Conservation (phyloP, 257 asterid species). For the Ligustrum vulgare region DNA sequence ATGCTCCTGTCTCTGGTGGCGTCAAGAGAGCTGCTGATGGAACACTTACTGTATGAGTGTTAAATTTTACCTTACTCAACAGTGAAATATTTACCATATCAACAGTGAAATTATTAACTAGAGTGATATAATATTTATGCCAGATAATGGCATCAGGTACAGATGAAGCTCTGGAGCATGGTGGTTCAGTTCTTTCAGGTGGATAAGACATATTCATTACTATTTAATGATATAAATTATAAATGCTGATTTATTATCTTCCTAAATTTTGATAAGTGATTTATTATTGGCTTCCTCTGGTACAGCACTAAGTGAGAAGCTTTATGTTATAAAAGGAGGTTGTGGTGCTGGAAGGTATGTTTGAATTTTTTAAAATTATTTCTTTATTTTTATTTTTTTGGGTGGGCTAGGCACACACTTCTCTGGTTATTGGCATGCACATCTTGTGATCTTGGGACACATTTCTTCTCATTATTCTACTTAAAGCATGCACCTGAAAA, state of each 20-base stretch:
- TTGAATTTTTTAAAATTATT: conserved; percentile 2
- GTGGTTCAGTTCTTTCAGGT: conserved; percentile 91
- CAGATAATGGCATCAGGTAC: conserved; percentile 98
- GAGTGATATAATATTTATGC: conserved; percentile 23
- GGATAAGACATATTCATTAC: conserved; percentile 14
- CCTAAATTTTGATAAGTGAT: conserved; percentile 18
- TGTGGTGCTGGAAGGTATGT: conserved; percentile 96
- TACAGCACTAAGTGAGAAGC: conserved; percentile 93
- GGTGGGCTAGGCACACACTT: background rate
- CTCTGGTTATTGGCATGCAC: conserved; percentile 6
- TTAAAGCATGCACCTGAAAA: conserved; percentile 4
- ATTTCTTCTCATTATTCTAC: background rate
- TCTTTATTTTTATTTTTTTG: conserved; percentile 2
- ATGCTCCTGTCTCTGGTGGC: conserved; percentile 99
- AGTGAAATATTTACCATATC: conserved; percentile 3
- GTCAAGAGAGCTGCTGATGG: conserved; percentile 90
- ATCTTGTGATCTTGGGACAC: background rate
- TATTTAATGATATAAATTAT: conserved; percentile 15
- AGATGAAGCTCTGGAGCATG: conserved; percentile 85
- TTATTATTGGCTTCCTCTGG: conserved; percentile 29
- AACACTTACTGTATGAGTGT: conserved; percentile 78
- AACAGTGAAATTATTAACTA: conserved; percentile 21
- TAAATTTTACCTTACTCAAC: conserved; percentile 17
- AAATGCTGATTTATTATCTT: conserved; percentile 16
- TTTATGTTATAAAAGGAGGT: conserved; percentile 86